These are phyloP conservation scores for Pichia rugopelliculosa DNA, from an alignment of 805 yeast species.

Conservation along the genomic window DNA sequence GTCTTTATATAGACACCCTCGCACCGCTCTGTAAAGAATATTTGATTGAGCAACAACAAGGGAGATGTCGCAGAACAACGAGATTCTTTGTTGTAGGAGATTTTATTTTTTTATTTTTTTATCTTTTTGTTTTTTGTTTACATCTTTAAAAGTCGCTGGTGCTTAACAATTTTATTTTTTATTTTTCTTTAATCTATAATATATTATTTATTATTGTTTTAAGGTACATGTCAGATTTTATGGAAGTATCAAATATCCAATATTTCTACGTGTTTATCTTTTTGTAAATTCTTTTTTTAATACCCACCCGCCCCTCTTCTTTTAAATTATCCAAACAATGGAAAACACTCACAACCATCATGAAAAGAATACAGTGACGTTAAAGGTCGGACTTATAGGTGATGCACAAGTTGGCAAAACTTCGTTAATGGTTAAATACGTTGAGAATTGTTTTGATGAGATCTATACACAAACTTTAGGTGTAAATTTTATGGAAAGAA, in stretches of 20 bases:
- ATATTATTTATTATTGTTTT: too few species aligned
- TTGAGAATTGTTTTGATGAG: conserved; percentile 89
- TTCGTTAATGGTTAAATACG: conserved; percentile 92
- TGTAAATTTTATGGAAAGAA: conserved; percentile 90
- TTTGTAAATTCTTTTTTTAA: neutral
- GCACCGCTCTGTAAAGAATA: neutral
- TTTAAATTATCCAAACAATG: neutral
- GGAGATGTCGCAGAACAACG: neutral
- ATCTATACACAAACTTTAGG: conserved; percentile 92
- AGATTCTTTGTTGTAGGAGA: neutral
- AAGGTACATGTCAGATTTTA: neutral
- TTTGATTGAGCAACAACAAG: too few species aligned
- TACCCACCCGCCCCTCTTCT: neutral
- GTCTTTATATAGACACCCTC: neutral
- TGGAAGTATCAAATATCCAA: too few species aligned
- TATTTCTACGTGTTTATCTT: neutral
- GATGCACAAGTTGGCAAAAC: conserved; percentile 97
- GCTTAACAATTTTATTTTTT: too few species aligned
- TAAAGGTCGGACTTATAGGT: conserved; percentile 89
- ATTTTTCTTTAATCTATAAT: too few species aligned
- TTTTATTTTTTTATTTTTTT: neutral
- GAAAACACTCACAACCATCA: neutral
- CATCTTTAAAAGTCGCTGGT: neutral
- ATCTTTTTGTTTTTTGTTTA: neutral
- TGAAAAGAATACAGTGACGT: conserved; percentile 41